These are phyloP conservation scores for Starmerella geochares DNA, from an alignment of 805 yeast genomes.

Conservation along the genomic window DNA sequence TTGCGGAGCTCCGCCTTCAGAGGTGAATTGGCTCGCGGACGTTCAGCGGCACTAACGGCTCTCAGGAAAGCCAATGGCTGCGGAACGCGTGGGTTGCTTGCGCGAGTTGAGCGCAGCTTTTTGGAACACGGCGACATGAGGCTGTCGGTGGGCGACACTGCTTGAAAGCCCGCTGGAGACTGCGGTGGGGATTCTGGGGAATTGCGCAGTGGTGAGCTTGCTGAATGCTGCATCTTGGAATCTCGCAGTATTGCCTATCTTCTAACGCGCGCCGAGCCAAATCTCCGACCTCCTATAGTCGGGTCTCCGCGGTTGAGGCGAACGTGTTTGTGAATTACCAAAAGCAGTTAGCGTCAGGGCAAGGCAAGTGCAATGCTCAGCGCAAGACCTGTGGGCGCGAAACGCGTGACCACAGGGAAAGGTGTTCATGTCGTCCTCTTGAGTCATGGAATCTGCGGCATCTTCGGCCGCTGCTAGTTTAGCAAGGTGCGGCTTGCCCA, in stretches of 20 bases:
- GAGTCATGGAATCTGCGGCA: too few relatives aligned
- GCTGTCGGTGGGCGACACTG: background rate
- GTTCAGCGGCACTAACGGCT: background rate
- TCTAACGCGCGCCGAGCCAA: too few relatives aligned
- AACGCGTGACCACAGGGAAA: too few relatives aligned
- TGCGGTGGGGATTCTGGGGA: background rate
- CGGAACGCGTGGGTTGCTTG: background rate
- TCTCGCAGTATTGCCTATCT: too few relatives aligned
- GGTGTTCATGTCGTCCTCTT: too few relatives aligned
- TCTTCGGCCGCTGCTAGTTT: too few relatives aligned
- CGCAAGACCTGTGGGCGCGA: too few relatives aligned
- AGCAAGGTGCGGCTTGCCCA: too few relatives aligned
- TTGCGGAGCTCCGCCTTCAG: background rate
- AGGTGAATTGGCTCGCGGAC: background rate
- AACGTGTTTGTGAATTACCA: constrained; percentile 1
- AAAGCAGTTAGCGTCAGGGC: background rate
- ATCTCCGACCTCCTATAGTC: too few relatives aligned
- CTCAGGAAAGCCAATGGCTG: background rate
- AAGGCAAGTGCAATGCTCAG: background rate
- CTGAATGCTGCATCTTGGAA: background rate
- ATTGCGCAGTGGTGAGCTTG: background rate
- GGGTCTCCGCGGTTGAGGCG: background rate
- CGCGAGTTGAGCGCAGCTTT: background rate
- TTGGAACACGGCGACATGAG: background rate
- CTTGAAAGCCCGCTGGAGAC: background rate